A percentile compares a stretch with the other conserved stretches of the same genome.
Conservation (phyloP, 768 basidiomycete species). For the Basidioascus undulatus region DNA sequence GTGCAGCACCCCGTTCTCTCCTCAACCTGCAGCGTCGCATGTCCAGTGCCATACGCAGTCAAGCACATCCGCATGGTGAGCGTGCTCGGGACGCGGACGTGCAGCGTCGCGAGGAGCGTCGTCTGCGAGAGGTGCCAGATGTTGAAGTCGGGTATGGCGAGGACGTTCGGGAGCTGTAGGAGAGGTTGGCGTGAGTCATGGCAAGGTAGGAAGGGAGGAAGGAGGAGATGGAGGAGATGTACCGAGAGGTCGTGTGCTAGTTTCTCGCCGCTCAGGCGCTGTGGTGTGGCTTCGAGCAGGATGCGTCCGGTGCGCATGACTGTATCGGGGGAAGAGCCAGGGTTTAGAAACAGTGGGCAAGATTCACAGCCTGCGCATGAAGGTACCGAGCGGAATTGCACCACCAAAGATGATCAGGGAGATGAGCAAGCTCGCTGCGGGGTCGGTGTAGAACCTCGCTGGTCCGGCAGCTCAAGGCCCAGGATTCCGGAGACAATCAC, state of each 20-base stretch:
- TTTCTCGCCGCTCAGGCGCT: slow-evolving; percentile 27
- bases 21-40: no score
- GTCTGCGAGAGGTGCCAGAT: slow-evolving; percentile 34
- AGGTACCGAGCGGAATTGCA: slow-evolving; percentile 30
- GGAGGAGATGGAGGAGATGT: no score
- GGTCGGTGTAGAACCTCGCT: slow-evolving; percentile 30
- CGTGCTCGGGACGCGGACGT: no score
- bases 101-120: slow-evolving; percentile 17
- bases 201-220: slow-evolving; percentile 14
- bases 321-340: slow-evolving; percentile 9
- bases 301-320: slow-evolving; percentile 28
- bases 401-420: slow-evolving; percentile 30
- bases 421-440: slow-evolving; percentile 28
- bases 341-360: not conserved
- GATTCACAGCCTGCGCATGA: not conserved
- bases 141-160: slow-evolving; percentile 29
- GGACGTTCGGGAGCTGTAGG: slow-evolving; percentile 24
- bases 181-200: not conserved
- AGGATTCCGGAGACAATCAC: no score
- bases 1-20: no score
- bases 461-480: no score
- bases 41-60: no score
- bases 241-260: slow-evolving; percentile 28
- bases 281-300: slow-evolving; percentile 29
- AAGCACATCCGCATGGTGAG: no score